Evolutionary conservation across 2,329 filamentous ascomycete genomes (phyloP).

Genomic region (Nannizzia gypsea): DNA sequence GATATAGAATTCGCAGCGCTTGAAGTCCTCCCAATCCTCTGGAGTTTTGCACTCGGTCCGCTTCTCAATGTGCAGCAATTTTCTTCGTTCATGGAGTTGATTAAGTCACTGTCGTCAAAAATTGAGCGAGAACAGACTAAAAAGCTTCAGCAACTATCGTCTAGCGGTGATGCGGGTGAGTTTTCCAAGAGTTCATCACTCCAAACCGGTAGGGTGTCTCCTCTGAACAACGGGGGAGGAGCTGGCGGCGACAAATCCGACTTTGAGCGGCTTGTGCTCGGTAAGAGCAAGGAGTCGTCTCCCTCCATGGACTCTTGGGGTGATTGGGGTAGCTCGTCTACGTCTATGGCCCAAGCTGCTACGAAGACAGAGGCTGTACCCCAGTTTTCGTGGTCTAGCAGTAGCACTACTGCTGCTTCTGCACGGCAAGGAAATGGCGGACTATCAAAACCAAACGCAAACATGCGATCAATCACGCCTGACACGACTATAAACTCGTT

Average conservation of each 20-base stretch:
- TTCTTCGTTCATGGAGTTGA: conserved; percentile 76
- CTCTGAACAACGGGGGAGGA: conserved; percentile 26
- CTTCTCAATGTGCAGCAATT: conserved; percentile 81
- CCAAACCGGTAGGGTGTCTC: conserved; percentile 19
- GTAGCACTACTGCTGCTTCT: background rate
- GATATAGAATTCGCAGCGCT: conserved; percentile 87
- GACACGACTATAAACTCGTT: conserved; percentile 40
- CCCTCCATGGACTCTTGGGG: conserved; percentile 26
- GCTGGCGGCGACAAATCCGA: conserved; percentile 54
- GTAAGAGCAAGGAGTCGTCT: conserved; percentile 40
- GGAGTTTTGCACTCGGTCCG: conserved; percentile 83
- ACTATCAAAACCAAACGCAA: conserved; percentile 16
- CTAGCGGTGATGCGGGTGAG: conserved; percentile 42
- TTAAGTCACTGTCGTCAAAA: conserved; percentile 63
- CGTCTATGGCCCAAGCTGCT: conserved; percentile 15
- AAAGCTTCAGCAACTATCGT: conserved; percentile 74
- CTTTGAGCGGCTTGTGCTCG: conserved; percentile 83
- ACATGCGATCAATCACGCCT: conserved; percentile 40
- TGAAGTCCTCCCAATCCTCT: conserved; percentile 79
- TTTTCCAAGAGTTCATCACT: conserved; percentile 28
- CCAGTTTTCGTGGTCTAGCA: conserved; percentile 34
- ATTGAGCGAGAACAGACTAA: conserved; percentile 82
- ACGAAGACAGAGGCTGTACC: conserved; percentile 21
- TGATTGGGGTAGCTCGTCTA: conserved; percentile 22
- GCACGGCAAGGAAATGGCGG: background rate